phyloP scores from a whole-genome alignment of 441 rosid species.

The Erysimum cheiri region DNA sequence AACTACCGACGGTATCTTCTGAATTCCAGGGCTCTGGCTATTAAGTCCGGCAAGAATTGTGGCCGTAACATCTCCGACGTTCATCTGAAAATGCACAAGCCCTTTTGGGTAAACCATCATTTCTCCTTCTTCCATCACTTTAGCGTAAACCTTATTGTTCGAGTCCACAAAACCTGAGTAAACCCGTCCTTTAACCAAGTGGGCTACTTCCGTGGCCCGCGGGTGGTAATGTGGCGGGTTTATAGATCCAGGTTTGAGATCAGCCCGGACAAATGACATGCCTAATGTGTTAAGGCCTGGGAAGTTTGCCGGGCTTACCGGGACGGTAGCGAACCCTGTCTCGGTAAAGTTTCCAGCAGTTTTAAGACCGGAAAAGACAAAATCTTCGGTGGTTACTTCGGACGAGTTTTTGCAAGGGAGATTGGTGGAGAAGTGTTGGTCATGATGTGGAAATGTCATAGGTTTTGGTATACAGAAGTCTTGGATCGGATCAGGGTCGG shows the following conservation, averaged over 20 bases:
- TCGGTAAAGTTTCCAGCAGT: constrained; percentile 51
- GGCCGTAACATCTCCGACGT: constrained; percentile 62
- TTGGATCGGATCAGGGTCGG: constrained; percentile 69
- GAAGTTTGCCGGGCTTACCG: constrained; percentile 56
- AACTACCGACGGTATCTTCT: constrained; percentile 56
- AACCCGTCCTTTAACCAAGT: constrained; percentile 59
- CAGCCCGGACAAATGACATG: constrained; percentile 66
- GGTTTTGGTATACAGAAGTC: constrained; percentile 62
- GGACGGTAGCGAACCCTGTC: constrained; percentile 56
- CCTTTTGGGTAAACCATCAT: constrained; percentile 81
- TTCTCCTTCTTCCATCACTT: constrained; percentile 69
- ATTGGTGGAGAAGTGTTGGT: constrained; percentile 36
- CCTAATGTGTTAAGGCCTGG: constrained; percentile 74
- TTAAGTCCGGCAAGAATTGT: constrained; percentile 63
- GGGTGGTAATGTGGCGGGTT: constrained; percentile 81
- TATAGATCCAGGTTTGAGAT: constrained; percentile 60
- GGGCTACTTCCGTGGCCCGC: constrained; percentile 65
- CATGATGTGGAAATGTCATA: constrained; percentile 30
- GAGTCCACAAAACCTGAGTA: constrained; percentile 78
- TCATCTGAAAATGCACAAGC: constrained; percentile 77
- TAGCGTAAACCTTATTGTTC: constrained; percentile 56
- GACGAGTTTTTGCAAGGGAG: constrained; percentile 65
- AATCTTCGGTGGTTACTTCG: constrained; percentile 57
- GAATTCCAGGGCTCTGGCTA: constrained; percentile 70
- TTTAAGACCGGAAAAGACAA: constrained; percentile 62